Base-by-base conservation (phyloP, 1,284 basidiomycete genomes). In the Vanrija pseudolonga region DNA sequence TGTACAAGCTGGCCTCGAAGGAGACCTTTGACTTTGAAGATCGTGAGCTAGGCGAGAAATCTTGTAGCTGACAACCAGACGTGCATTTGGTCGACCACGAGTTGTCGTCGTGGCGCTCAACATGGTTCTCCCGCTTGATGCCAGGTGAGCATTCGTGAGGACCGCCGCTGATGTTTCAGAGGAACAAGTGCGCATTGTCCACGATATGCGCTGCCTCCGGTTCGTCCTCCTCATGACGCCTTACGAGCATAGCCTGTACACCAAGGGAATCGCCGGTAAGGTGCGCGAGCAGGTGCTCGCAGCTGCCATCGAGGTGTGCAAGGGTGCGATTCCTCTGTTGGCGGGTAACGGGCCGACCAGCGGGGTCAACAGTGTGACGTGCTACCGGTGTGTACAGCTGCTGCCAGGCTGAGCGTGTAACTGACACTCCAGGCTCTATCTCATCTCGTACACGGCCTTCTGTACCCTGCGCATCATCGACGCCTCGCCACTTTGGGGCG, bases 381-480 rank as follows among this genome's bases (percentile, higher is more conserved):
- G 48, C 22, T 52, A 45, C n/a, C 50, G 56, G 56, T 57, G 36
- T 24, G 55, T 23, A 7, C 48, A 22, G 48, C 56, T 17, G 39
- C 54, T 24, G 48, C 56, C n/a, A 47, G 19, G 3, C 45, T 41
- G 17, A 53, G 3, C 51, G 52, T 20, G 4, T 41, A 7, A 41
- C 47, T 38, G 39, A 32, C 32, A 12, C 32, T 12, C 1, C 40
- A 61, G 60, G 23, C 50, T 55, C 22, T 62, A 60, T n/a, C 46
- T 59, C 19, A 44, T 58, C 26, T 55, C 55, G 4, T 60, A 62
- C 44, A 55, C 56, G 2, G 56, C 51, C 0, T 46, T 62, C 6
- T 58, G 50, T 40, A 50, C 53, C 3, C 51, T 62, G 17, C 53
- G 57, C 6, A 58, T 62, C 23, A 58, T 62, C 53, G 51, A 45